Base-by-base conservation (phyloP, 208 protist species). In the Spongospora subterranea region DNA sequence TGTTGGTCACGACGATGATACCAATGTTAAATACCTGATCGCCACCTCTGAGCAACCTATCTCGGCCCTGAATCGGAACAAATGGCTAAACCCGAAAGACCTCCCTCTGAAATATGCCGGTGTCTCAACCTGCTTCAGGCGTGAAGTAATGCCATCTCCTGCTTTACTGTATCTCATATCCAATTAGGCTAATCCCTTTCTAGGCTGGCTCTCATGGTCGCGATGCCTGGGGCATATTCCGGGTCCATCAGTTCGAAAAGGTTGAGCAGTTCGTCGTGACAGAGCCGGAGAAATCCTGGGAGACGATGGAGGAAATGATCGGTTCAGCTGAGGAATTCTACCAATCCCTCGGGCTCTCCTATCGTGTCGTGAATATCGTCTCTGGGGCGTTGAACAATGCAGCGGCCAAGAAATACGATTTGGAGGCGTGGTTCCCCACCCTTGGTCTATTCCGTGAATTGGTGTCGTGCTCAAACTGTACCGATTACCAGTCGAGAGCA, bases 401-500 rank as follows among this genome's bases (percentile, higher is more conserved):
- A 13, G 98, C 99, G 24, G 97, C 99, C 45, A 99, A 98, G 94
- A 99, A 99, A 96, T 99, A 98, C 91, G 99, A 99, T 95, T 93
- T 99, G 6, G 99, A 99, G 95, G 98, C 94, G n/a, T 99, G 97
- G 97, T 99, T 99, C 96, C 98, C 98, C 43, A 97, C 94, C 64
- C 98, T 96, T 43, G 96, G 95, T 0, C 94, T 95, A 0, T 99
- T 97, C 95, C 96, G 98, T 88, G 98, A 99, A 95, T 50, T 93
- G 13, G 99, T 99, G 29, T 99, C 98, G 46, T 99, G 98, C 95
- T 99, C 98, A 29, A 99, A 99, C 96, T 99, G 99, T 95, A 99
- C 98, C 1, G 99, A 99, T 95, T 99, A 99, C 95, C 98, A 93
- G 89, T 41, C 91, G 1, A 6, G 92, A 0, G 90, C 88, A 20